These are phyloP conservation scores for Colletotrichum cereale DNA, from an alignment of 2,329 filamentous ascomycete genomes.

Conservation along the genomic window DNA sequence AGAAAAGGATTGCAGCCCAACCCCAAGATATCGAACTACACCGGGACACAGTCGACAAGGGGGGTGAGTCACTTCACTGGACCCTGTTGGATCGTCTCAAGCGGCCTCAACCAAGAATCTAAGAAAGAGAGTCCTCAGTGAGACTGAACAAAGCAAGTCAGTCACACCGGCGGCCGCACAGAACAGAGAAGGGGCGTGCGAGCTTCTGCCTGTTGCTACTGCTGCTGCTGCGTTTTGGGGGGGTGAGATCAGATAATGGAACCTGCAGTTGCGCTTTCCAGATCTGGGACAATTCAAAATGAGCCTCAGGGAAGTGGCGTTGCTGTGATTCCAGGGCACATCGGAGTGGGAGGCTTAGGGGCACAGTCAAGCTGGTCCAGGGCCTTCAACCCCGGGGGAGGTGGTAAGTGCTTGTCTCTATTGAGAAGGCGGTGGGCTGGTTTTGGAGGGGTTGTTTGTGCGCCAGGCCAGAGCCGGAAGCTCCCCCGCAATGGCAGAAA, in stretches of 20 bases:
- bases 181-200: not conserved
- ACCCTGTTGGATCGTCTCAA: slow-evolving; percentile 8
- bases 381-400: not conserved
- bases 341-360: slow-evolving; percentile 20
- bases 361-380: slow-evolving; percentile 11
- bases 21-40: not conserved
- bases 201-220: slow-evolving; percentile 11
- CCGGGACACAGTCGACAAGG: slow-evolving; percentile 1
- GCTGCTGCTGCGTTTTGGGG: not conserved
- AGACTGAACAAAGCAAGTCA: not conserved
- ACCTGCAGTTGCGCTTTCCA: slow-evolving; percentile 4
- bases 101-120: slow-evolving; percentile 19
- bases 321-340: not conserved
- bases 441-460: slow-evolving; percentile 31
- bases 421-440: slow-evolving; percentile 26
- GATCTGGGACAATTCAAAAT: slow-evolving; percentile 14
- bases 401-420: not conserved
- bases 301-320: slow-evolving; percentile 22
- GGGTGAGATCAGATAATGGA: slow-evolving; percentile 16
- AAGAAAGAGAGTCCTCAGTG: slow-evolving; percentile 15
- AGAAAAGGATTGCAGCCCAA: not conserved
- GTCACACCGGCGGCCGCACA: slow-evolving; percentile 23
- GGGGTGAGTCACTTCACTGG: slow-evolving; percentile 35
- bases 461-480: slow-evolving; percentile 36
- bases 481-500: slow-evolving; percentile 40